Conservation (phyloP, 192 early-diverging fungal species). For the Chytriomyces sp. region DNA sequence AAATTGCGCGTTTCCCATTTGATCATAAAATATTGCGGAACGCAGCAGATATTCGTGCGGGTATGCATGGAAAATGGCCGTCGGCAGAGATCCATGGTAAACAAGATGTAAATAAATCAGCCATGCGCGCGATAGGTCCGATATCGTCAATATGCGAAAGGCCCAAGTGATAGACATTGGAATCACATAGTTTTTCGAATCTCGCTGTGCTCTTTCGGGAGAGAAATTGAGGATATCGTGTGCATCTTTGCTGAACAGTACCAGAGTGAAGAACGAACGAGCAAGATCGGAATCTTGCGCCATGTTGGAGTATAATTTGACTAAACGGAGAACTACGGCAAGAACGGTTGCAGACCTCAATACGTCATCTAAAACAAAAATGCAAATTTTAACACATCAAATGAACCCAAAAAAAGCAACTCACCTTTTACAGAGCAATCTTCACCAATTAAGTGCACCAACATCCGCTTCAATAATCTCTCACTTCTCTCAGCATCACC, state of each 20-base stretch:
- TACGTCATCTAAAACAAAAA: neutral
- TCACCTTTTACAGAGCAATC: neutral
- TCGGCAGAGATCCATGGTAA: slow-evolving; percentile 20
- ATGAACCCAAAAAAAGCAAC: no score
- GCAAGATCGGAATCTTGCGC: neutral
- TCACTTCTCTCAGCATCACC: neutral
- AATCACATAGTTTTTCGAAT: neutral
- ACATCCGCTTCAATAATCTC: slow-evolving; percentile 13
- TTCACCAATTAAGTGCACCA: neutral
- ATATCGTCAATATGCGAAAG: neutral
- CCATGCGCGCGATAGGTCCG: slow-evolving; percentile 11
- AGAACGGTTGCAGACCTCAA: slow-evolving; percentile 13
- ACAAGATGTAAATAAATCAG: slow-evolving; percentile 27
- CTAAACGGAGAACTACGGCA: slow-evolving; percentile 12
- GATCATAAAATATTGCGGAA: slow-evolving; percentile 11
- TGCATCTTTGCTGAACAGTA: slow-evolving; percentile 5
- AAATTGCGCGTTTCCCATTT: neutral
- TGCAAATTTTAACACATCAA: no score
- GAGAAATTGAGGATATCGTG: neutral
- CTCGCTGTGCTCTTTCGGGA: neutral
- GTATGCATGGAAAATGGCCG: neutral
- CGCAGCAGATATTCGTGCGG: slow-evolving; percentile 17
- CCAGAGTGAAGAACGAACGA: slow-evolving; percentile 10
- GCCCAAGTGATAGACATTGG: neutral
- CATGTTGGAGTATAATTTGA: slow-evolving; percentile 15